phyloP scores from a whole-genome alignment of 306 rosid genomes.

The Gynostemma pentaphyllum region DNA sequence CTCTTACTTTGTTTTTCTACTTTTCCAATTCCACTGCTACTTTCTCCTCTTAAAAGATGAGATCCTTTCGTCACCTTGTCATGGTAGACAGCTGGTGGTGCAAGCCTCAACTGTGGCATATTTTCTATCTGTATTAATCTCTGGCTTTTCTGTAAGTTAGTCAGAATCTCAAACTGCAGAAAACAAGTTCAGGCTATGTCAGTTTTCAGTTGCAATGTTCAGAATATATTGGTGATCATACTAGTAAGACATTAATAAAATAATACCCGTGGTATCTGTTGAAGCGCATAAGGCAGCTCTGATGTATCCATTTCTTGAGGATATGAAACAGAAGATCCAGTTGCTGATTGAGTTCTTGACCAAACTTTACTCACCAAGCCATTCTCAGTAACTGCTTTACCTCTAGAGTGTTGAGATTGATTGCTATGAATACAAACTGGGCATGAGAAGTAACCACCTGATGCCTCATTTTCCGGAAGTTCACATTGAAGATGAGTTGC shows the following conservation, averaged over 20 bases:
- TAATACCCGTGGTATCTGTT: conserved; percentile 70
- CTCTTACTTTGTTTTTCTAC: conserved; percentile 38
- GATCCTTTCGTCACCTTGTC: conserved; percentile 67
- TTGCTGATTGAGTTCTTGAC: conserved; percentile 35
- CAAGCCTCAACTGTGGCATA: conserved; percentile 74
- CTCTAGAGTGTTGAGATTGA: conserved; percentile 54
- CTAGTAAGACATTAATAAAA: background rate
- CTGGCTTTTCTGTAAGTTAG: conserved; percentile 52
- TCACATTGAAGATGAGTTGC: conserved; percentile 86
- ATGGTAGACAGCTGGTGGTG: conserved; percentile 90
- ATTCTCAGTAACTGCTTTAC: conserved; percentile 43
- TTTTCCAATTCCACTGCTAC: conserved; percentile 33
- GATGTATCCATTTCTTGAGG: conserved; percentile 45
- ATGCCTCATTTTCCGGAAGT: conserved; percentile 44
- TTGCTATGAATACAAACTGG: conserved; percentile 74
- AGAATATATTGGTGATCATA: conserved; percentile 9
- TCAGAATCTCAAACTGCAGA: conserved; percentile 89
- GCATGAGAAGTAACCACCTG: conserved; percentile 45
- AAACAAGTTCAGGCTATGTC: conserved; percentile 17
- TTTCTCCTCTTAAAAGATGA: conserved; percentile 45
- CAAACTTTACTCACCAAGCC: conserved; percentile 47
- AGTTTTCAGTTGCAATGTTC: conserved; percentile 10
- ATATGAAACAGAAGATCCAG: conserved; percentile 36
- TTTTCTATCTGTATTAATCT: conserved; percentile 70
- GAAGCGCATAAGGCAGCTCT: conserved; percentile 48